Percentiles rank a stretch among this genome's conserved stretches.
Evolutionary conservation across 345 rosid species (phyloP).

Genomic region (Citrus maxima): DNA sequence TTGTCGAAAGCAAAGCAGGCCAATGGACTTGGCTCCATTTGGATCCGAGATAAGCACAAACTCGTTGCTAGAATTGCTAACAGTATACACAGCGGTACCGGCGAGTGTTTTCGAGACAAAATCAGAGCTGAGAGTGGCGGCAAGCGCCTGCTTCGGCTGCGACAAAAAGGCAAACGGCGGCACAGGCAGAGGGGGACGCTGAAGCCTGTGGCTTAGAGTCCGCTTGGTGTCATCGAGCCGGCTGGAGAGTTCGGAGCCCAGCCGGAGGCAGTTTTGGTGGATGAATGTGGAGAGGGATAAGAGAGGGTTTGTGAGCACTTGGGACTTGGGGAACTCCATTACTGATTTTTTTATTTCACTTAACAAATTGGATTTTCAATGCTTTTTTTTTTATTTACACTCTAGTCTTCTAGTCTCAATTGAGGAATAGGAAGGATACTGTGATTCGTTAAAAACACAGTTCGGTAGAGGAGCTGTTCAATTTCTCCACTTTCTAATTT

Average conservation of each 20-base stretch:
- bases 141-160: conserved; percentile 41
- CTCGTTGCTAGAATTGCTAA: conserved; percentile 87
- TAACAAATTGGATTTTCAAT: not conserved
- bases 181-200: conserved; percentile 1
- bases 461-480: not conserved
- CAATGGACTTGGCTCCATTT: conserved; percentile 70
- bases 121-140: conserved; percentile 40
- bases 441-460: not conserved
- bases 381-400: no score
- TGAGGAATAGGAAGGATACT: no score
- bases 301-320: conserved; percentile 50
- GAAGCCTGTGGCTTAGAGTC: conserved; percentile 17
- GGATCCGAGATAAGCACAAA: conserved; percentile 96
- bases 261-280: conserved; percentile 60
- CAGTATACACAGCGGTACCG: conserved; percentile 81
- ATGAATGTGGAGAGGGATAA: conserved; percentile 55
- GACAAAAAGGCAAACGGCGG: conserved; percentile 64
- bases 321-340: conserved; percentile 54
- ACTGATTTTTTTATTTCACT: not conserved
- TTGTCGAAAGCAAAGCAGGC: conserved; percentile 89
- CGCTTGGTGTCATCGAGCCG: conserved; percentile 58
- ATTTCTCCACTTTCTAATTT: not conserved
- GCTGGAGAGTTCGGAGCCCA: conserved; percentile 51
- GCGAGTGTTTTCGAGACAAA: conserved; percentile 69
- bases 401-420: no score